phyloP scores from a whole-genome alignment of 1,139 yeast species.

The Geotrichum australiense region DNA sequence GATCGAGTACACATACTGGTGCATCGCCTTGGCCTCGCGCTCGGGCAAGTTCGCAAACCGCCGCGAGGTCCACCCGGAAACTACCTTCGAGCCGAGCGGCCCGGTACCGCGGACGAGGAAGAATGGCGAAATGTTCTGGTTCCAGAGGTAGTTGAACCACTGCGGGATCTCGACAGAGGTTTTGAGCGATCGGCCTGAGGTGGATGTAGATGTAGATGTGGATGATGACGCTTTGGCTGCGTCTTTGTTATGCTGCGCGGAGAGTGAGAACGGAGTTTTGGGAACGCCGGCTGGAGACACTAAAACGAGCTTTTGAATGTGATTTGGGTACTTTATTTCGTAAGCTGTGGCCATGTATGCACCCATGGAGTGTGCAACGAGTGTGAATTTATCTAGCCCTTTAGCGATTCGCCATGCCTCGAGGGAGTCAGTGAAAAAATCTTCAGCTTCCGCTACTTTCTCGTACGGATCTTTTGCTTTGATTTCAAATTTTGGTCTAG shows the following conservation, averaged over 20 bases:
- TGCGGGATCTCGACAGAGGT: constrained; percentile 13
- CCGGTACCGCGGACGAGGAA: constrained; percentile 25
- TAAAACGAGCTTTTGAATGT: constrained; percentile 56
- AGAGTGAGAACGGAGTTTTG: constrained; percentile 28
- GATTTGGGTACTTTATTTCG: constrained; percentile 62
- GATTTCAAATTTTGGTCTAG: constrained; percentile 47
- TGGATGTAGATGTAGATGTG: neutral
- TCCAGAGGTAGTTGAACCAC: constrained; percentile 25
- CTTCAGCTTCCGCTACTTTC: constrained; percentile 46
- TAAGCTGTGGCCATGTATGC: constrained; percentile 80
- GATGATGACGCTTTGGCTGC: neutral
- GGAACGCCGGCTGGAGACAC: constrained; percentile 85
- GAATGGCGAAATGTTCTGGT: constrained; percentile 27
- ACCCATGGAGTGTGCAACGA: constrained; percentile 90
- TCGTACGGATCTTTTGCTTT: constrained; percentile 25
- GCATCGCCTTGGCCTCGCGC: constrained; percentile 29
- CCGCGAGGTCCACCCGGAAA: constrained; percentile 26
- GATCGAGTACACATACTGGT: constrained; percentile 53
- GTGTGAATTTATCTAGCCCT: constrained; percentile 46
- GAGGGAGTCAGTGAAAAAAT: constrained; percentile 71
- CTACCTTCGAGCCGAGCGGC: constrained; percentile 28
- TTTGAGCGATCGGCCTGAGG: constrained; percentile 1
- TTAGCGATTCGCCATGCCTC: constrained; percentile 72
- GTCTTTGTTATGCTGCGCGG: constrained; percentile 19
- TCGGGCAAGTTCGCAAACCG: constrained; percentile 25